Evolutionary conservation across 164 flowering plant species (phyloP).

Genomic region (Kingdonia uniflora): DNA sequence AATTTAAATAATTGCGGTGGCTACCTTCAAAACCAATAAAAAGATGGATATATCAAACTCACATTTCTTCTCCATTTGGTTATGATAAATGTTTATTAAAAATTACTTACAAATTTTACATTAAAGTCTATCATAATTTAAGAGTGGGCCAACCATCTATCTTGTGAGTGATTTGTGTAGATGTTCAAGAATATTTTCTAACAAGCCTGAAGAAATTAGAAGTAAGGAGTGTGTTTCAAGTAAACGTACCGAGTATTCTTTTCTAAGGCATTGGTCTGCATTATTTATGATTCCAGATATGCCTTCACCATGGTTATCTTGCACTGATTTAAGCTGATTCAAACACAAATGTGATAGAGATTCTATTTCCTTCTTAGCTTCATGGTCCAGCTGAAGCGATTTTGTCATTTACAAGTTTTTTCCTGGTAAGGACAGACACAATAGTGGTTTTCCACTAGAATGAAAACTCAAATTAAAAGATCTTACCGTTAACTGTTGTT

Average conservation of each 20-base stretch:
- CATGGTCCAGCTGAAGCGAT: slow-evolving; percentile 40
- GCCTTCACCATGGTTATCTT: slow-evolving; percentile 30
- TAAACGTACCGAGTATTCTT: slow-evolving; percentile 52
- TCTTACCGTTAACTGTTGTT: slow-evolving; percentile 37
- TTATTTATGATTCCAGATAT: slow-evolving; percentile 29
- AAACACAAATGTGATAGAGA: slow-evolving; percentile 27
- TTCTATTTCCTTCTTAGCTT: slow-evolving; percentile 35
- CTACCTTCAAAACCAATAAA: too few relatives aligned
- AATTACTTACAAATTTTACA: too few relatives aligned
- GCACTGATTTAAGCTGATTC: slow-evolving; percentile 34
- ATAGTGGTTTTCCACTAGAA: background rate
- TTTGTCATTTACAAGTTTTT: slow-evolving; percentile 27
- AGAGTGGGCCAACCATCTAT: too few relatives aligned
- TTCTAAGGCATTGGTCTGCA: slow-evolving; percentile 42
- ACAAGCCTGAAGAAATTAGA: too few relatives aligned
- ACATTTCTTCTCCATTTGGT: too few relatives aligned
- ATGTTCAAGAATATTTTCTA: too few relatives aligned
- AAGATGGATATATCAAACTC: too few relatives aligned
- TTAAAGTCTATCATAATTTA: too few relatives aligned
- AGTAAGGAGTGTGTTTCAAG: background rate
- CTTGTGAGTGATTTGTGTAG: too few relatives aligned
- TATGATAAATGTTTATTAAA: too few relatives aligned
- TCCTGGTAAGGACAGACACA: background rate
- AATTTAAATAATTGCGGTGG: too few relatives aligned
- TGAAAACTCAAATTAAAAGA: background rate